phyloP scores from a whole-genome alignment of 2,329 filamentous ascomycete species.

The Metarhizium rileyi region DNA sequence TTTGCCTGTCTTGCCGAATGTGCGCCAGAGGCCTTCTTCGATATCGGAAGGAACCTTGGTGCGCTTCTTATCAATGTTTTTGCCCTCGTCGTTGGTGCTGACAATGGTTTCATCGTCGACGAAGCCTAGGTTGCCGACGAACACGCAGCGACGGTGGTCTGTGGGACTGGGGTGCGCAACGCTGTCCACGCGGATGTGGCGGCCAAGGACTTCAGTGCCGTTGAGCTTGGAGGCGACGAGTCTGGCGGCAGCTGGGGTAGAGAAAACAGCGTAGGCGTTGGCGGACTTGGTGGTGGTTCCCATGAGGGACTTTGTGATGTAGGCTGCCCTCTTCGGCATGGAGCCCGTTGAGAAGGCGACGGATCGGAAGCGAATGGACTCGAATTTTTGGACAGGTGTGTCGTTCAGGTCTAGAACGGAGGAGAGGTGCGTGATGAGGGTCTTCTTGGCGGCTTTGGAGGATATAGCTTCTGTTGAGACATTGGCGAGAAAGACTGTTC shows the following conservation, averaged over 20 bases:
- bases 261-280: slow-evolving; percentile 91
- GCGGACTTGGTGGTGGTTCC: slow-evolving; percentile 83
- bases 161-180: slow-evolving; percentile 77
- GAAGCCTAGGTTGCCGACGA: slow-evolving; percentile 93
- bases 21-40: slow-evolving; percentile 86
- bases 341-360: slow-evolving; percentile 69
- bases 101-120: slow-evolving; percentile 80
- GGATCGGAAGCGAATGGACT: slow-evolving; percentile 90
- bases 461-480: slow-evolving; percentile 76
- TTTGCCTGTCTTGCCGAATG: slow-evolving; percentile 63
- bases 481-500: slow-evolving; percentile 90
- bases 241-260: slow-evolving; percentile 62
- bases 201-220: slow-evolving; percentile 70
- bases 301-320: slow-evolving; percentile 83
- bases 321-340: slow-evolving; percentile 90
- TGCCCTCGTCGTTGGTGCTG: slow-evolving; percentile 53
- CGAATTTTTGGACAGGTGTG: slow-evolving; percentile 58
- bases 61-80: slow-evolving; percentile 61
- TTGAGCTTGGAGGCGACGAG: slow-evolving; percentile 72
- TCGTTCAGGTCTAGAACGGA: slow-evolving; percentile 54
- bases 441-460: slow-evolving; percentile 72
- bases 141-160: slow-evolving; percentile 84
- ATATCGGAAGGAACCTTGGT: slow-evolving; percentile 71
- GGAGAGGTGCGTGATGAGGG: slow-evolving; percentile 64
- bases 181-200: slow-evolving; percentile 84